Conservation (phyloP, 768 basidiomycete species). For the Melanogaster broomeanus region DNA sequence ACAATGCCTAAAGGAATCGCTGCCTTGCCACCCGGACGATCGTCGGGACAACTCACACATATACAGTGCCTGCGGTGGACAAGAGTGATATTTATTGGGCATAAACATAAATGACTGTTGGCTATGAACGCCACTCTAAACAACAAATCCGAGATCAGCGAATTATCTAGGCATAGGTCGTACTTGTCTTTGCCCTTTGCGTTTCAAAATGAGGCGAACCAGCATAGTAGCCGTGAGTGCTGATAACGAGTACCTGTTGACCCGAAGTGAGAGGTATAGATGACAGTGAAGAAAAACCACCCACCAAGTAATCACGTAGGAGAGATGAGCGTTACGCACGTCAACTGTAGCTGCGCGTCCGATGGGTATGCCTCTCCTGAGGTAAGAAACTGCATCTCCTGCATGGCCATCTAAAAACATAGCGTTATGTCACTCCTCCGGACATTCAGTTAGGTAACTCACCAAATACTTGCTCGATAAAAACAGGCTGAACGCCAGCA, state of each 20-base stretch:
- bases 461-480: slow-evolving; percentile 93
- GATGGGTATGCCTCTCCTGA: slow-evolving; percentile 78
- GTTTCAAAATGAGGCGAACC: slow-evolving; percentile 59
- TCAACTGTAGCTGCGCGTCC: slow-evolving; percentile 84
- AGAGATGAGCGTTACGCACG: slow-evolving; percentile 89
- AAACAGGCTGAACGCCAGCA: slow-evolving; percentile 80
- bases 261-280: slow-evolving; percentile 11
- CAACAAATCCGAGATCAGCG: not conserved
- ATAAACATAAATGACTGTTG: not conserved
- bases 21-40: slow-evolving; percentile 4
- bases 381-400: slow-evolving; percentile 61
- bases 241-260: slow-evolving; percentile 82
- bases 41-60: slow-evolving; percentile 3
- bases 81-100: not conserved
- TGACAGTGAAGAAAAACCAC: slow-evolving; percentile 15
- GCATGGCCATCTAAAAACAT: slow-evolving; percentile 73
- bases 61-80: not conserved
- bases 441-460: slow-evolving; percentile 22
- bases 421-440: not conserved
- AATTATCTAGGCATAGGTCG: slow-evolving; percentile 58
- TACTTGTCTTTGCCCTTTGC: slow-evolving; percentile 45
- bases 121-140: not conserved
- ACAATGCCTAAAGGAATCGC: slow-evolving; percentile 7
- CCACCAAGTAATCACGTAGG: slow-evolving; percentile 95
- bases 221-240: slow-evolving; percentile 86